Base-by-base conservation (phyloP, 2,329 filamentous ascomycete species). In the Pleurostoma richardsiae region DNA sequence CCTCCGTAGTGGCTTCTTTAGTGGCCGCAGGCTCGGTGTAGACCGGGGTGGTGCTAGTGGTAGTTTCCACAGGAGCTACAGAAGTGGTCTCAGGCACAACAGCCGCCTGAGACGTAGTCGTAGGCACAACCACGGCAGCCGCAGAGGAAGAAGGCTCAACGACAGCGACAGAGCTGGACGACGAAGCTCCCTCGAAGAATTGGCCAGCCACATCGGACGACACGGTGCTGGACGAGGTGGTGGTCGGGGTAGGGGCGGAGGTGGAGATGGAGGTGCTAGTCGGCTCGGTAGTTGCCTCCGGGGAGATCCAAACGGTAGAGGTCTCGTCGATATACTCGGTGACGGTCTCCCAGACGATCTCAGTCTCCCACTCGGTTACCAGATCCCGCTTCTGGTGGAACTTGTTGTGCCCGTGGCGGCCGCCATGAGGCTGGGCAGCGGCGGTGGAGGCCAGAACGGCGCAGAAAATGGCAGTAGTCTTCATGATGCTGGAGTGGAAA, bases 281-380 rank as follows among this genome's bases (percentile, higher is more conserved):
- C 7, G 54, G 29, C 30, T 52, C 46, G 42, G 58, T 52, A 46
- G 44, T 46, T 39, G 45, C 48, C 26, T 59, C 59, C 10, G 70
- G 67, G 28, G 59, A 61, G 58, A 77, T 55, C 55, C 64, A 70
- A 58, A 69, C 51, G 46, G 77, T 80, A 55, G 70, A 68, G 52
- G 67, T 71, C 33, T 67, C 65, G 54, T 79, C 76, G 46, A 80
- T 59, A 43, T 68, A 48, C 63, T 74, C 62, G 49, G 75, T 73
- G 50, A 80, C 71, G 3, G 68, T 70, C 54, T 75, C 70, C 5
- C 72, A 77, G 54, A 78, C 73, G 67, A 72, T 78, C 56, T 72
- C 71, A 6, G 66, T 70, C 19, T 63, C 66, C 62, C 63, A 68
- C 41, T 66, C 61, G 39, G 73, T 76, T 53, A 76, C 68, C 10